These are phyloP conservation scores for Neolentinus lepideus DNA, from an alignment of 1,284 basidiomycete genomes.

Conservation along the genomic window DNA sequence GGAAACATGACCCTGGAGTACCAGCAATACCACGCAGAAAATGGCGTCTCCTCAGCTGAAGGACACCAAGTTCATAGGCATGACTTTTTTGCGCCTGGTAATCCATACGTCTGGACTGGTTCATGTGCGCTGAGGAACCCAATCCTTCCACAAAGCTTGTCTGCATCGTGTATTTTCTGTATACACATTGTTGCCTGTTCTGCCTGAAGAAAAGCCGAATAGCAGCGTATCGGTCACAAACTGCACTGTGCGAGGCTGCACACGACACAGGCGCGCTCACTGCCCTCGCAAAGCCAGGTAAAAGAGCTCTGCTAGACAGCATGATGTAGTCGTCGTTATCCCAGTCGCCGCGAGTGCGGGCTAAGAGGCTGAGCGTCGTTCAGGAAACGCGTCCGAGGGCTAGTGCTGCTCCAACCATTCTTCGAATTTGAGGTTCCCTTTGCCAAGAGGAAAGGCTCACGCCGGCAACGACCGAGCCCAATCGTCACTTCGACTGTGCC, in stretches of 20 bases:
- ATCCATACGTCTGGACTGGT: background rate
- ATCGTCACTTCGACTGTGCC: background rate
- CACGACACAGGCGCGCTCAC: background rate
- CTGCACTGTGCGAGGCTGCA: background rate
- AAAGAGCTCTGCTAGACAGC: background rate
- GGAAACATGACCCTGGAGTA: background rate
- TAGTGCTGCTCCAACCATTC: background rate
- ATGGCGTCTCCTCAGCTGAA: background rate
- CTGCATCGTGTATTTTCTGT: conserved; percentile 5
- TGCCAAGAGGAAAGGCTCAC: background rate
- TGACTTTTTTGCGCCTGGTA: background rate
- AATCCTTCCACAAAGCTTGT: background rate
- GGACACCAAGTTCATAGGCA: background rate
- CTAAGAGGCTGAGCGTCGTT: background rate
- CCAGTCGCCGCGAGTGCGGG: no score
- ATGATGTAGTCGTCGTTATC: background rate
- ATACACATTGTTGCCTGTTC: conserved; percentile 1
- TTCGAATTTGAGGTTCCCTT: background rate
- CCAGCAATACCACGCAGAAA: background rate
- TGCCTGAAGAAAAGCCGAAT: conserved; percentile 1
- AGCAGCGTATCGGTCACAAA: background rate
- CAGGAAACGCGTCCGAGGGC: background rate
- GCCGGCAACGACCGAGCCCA: background rate
- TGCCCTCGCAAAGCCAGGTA: background rate
- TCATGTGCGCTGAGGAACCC: background rate